phyloP scores from a whole-genome alignment of 139 green algal genomes.

The Zygnema circumcarinatum region DNA sequence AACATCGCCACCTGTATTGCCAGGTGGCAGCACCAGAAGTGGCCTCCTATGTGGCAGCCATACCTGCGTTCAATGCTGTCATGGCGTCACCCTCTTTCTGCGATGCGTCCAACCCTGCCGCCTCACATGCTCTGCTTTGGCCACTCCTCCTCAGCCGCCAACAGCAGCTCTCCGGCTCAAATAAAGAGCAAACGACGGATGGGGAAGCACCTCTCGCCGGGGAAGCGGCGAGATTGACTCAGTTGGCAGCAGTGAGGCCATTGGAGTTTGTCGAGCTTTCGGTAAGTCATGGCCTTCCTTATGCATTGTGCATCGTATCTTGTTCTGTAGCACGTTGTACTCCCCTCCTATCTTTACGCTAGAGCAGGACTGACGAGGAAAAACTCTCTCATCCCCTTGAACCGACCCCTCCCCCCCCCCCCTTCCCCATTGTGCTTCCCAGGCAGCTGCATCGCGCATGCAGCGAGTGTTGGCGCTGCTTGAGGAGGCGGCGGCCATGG shows the following conservation, averaged over 20 bases:
- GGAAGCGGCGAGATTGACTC: not conserved
- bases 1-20: not conserved
- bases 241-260: not conserved
- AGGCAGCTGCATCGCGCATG: not conserved
- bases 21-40: slow-evolving; percentile 20
- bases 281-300: too few species aligned
- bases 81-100: not conserved
- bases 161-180: not conserved
- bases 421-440: not conserved
- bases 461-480: not conserved
- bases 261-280: not conserved
- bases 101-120: too few species aligned
- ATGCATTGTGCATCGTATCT: too few species aligned
- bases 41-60: not conserved
- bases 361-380: too few species aligned
- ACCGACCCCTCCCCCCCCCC: too few species aligned
- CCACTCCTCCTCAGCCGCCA: not conserved
- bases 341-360: too few species aligned
- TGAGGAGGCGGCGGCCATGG: not conserved
- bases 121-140: not conserved
- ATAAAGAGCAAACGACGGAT: not conserved
- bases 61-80: not conserved
- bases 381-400: too few species aligned
- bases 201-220: not conserved
- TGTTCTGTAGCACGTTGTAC: too few species aligned